Conservation (phyloP, 805 yeast species). For the Brettanomyces custersianus region DNA sequence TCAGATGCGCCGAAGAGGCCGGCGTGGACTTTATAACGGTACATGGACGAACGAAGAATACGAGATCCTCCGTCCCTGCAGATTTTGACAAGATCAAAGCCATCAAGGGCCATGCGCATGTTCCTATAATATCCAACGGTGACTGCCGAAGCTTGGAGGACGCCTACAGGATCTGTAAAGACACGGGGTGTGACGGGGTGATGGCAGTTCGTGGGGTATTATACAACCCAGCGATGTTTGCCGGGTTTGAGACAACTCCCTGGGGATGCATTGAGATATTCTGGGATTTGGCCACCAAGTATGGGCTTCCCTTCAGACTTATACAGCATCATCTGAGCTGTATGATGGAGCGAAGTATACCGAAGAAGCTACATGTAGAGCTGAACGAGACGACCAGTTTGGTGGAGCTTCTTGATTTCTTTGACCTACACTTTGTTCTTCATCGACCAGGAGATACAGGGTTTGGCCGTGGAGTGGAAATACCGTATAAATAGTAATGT, state of each 20-base stretch:
- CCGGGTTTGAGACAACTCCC: slow-evolving; percentile 66
- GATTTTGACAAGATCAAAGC: slow-evolving; percentile 71
- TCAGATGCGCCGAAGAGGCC: slow-evolving; percentile 63
- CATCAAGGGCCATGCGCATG: slow-evolving; percentile 45
- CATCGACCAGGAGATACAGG: slow-evolving; percentile 60
- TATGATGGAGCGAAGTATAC: slow-evolving; percentile 59
- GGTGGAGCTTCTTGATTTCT: slow-evolving; percentile 70
- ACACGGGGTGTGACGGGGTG: slow-evolving; percentile 81
- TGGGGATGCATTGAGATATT: slow-evolving; percentile 87
- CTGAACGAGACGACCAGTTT: slow-evolving; percentile 55
- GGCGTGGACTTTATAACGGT: slow-evolving; percentile 94
- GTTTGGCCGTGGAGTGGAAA: slow-evolving; percentile 41
- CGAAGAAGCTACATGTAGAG: slow-evolving; percentile 41
- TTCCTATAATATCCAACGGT: slow-evolving; percentile 97
- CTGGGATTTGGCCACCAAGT: slow-evolving; percentile 68
- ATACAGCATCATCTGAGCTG: slow-evolving; percentile 83
- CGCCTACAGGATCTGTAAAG: slow-evolving; percentile 48
- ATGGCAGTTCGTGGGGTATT: slow-evolving; percentile 93
- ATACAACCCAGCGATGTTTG: slow-evolving; percentile 80
- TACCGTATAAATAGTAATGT: slow-evolving; percentile 22
- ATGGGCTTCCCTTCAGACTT: slow-evolving; percentile 78
- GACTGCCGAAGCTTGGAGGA: slow-evolving; percentile 72
- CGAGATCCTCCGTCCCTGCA: slow-evolving; percentile 79
- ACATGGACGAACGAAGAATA: slow-evolving; percentile 83
- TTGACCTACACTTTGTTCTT: slow-evolving; percentile 61